Evolutionary conservation across 176 grass and related monocot genomes (phyloP).

Genomic region (Oryza meridionalis): DNA sequence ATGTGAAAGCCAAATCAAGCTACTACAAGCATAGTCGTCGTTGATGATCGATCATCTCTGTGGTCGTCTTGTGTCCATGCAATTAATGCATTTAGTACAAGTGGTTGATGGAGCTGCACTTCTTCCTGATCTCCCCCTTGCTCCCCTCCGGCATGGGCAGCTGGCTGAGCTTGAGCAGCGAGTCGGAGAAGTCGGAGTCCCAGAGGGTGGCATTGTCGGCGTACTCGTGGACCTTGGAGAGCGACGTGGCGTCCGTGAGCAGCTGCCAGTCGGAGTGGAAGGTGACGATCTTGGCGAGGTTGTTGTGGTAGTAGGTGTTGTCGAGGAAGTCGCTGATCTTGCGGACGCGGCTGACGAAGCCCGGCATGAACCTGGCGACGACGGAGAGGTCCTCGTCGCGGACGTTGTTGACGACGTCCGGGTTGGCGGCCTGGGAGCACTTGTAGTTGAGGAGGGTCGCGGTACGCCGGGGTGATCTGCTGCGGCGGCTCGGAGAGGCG

Average conservation of each 20-base stretch:
- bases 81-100: conserved; percentile 3
- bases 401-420: conserved; percentile 17
- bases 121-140: conserved; percentile 64
- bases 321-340: conserved; percentile 34
- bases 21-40: conserved; percentile 4
- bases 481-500: conserved; percentile 33
- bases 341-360: conserved; percentile 47
- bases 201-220: conserved; percentile 41
- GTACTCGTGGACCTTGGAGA: conserved; percentile 40
- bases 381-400: conserved; percentile 25
- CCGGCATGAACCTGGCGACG: conserved; percentile 21
- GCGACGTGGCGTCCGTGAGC: conserved; percentile 21
- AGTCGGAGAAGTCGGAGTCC: conserved; percentile 49
- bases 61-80: neutral
- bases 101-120: conserved; percentile 44
- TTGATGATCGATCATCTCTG: neutral
- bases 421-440: conserved; percentile 34
- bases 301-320: conserved; percentile 56
- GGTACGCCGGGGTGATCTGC: conserved; percentile 51
- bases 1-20: neutral
- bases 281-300: conserved; percentile 43
- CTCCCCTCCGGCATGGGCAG: conserved; percentile 50
- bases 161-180: conserved; percentile 64
- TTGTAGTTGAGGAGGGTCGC: conserved; percentile 37
- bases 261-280: conserved; percentile 63